These are phyloP conservation scores for Acer yangbiense DNA, from an alignment of 345 rosid genomes.

Conservation along the genomic window DNA sequence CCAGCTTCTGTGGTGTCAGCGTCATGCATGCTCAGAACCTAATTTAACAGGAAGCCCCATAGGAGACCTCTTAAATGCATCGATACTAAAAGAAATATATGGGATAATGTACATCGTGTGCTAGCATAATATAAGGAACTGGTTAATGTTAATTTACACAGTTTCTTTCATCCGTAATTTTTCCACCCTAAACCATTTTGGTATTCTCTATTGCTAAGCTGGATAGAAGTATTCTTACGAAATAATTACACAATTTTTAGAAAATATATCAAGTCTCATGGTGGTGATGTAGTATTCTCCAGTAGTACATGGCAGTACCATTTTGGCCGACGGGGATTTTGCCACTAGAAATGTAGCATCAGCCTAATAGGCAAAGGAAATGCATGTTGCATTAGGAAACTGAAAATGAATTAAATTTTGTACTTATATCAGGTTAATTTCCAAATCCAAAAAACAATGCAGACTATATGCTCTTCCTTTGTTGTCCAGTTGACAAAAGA, in stretches of 20 bases:
- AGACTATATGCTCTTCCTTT: neutral
- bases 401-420: neutral
- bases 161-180: neutral
- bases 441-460: neutral
- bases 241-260: neutral
- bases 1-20: conserved; percentile 96
- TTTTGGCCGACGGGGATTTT: neutral
- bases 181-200: neutral
- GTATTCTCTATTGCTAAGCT: neutral
- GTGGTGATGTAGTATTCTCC: neutral
- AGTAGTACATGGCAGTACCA: neutral
- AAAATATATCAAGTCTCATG: neutral
- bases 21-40: conserved; percentile 91
- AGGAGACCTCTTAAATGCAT: conserved; percentile 87
- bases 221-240: neutral
- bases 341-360: neutral
- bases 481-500: neutral
- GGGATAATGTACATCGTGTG: conserved; percentile 17
- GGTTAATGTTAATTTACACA: neutral
- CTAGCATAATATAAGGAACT: conserved; percentile 7
- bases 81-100: conserved; percentile 32
- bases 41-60: conserved; percentile 89
- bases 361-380: neutral
- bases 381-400: neutral
- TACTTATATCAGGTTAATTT: neutral